Evolutionary conservation across 306 rosid genomes (phyloP).

Genomic region (Astragalus membranaceus): DNA sequence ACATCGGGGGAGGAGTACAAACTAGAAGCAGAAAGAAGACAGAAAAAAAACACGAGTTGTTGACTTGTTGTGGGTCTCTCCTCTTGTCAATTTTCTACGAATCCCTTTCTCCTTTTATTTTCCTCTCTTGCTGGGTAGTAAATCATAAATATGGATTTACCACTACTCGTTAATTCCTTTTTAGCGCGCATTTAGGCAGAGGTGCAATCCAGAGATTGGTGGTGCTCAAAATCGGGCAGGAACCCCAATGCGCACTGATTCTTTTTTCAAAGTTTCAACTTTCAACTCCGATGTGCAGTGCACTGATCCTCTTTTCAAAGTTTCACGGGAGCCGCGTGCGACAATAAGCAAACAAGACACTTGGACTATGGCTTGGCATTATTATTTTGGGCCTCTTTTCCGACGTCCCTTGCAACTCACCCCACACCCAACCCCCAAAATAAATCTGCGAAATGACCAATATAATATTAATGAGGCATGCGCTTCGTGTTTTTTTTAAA

Average conservation of each 20-base stretch:
- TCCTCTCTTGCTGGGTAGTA: neutral
- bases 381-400: no score
- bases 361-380: no score
- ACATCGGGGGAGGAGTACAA: neutral
- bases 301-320: neutral
- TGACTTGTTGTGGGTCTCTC: slow-evolving; percentile 27
- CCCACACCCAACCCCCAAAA: no score
- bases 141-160: no score
- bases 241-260: neutral
- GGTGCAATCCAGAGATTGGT: neutral
- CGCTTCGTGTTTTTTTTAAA: no score
- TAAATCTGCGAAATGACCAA: no score
- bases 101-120: neutral
- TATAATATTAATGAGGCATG: no score
- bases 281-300: no score
- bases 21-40: neutral
- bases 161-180: no score
- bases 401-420: no score
- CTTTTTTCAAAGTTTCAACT: no score
- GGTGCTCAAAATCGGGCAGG: neutral
- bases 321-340: neutral
- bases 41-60: slow-evolving; percentile 15
- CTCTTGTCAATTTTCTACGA: neutral
- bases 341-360: neutral
- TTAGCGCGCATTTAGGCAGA: neutral